Evolutionary conservation across 106 monocot genomes (phyloP), one percentile per base, ranked within the genome.

Genomic region (Cymbidium sinense): DNA sequence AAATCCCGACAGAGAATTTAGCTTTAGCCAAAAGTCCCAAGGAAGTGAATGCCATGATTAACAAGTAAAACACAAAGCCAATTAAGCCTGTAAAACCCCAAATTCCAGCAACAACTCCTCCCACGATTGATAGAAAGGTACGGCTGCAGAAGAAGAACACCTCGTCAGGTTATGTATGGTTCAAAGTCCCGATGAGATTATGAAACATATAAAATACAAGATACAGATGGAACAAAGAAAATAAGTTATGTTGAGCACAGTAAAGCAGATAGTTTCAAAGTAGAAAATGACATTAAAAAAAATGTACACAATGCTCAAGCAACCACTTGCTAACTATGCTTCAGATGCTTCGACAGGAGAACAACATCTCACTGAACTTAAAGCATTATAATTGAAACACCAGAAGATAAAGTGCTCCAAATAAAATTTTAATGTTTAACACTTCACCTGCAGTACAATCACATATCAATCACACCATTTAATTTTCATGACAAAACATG

Each of bases 41-140:
- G 52, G 98, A 99, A 70, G 90, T 83, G 30, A 85, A 44, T 58
- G 80, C 88, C 98, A 99, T 99, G 29, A 94, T 73, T 44, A 94
- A 39, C 55, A 99, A 90, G 75, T 99, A 99, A 61, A 99, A 88
- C 23, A 99, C 75, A 77, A 94, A 94, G 51, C 98, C 98, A 30
- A 70, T 87, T 77, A 94, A 86, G 61, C 98, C 90, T 28, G 94
- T 94, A 50, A 99, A 87, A 64, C 98, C 98, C 94, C 85, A 99
- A 70, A 99, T 90, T 79, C 98, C 98, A 70, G 98, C 98, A 78
- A 99, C 78, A 37, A 99, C 94, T 86, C 98, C 98, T 75, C 90
- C 92, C 67, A 94, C 81, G 75, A 99, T 99, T 21, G 98, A 99
- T 65, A 99, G 79, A 76, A 99, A 99, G 44, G 98, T 99, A 37